Evolutionary conservation across 257 asterid genomes (phyloP).

Genomic region (Nemophila menziesii): DNA sequence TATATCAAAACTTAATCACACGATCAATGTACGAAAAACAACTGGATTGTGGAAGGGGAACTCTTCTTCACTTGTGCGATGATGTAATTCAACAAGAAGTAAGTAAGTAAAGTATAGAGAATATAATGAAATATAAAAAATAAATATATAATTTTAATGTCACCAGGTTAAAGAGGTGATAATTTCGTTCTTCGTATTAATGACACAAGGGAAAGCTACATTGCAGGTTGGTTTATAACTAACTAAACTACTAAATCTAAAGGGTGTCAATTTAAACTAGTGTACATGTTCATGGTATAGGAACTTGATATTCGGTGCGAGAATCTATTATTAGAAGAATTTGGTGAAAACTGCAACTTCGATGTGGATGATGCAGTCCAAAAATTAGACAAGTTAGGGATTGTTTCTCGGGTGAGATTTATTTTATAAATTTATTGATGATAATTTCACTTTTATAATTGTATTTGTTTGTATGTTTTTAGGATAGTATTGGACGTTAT

Average conservation of each 20-base stretch:
- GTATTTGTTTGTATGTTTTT: not conserved
- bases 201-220: slow-evolving; percentile 97
- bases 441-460: no score
- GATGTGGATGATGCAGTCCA: slow-evolving; percentile 91
- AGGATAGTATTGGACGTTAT: slow-evolving; percentile 28
- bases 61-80: slow-evolving; percentile 96
- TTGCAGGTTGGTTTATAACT: slow-evolving; percentile 59
- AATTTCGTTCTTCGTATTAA: slow-evolving; percentile 79
- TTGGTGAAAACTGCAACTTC: slow-evolving; percentile 71
- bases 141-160: no score
- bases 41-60: slow-evolving; percentile 93
- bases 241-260: no score
- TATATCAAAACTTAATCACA: slow-evolving; percentile 89
- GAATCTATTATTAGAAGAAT: slow-evolving; percentile 76
- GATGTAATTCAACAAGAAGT: slow-evolving; percentile 99
- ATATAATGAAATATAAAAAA: not conserved
- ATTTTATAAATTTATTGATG: not conserved
- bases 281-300: slow-evolving; percentile 22
- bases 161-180: slow-evolving; percentile 99
- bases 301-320: slow-evolving; percentile 90
- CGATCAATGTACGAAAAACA: slow-evolving; percentile 98
- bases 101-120: slow-evolving; percentile 14
- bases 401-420: slow-evolving; percentile 70
- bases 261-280: no score
- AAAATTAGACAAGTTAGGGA: slow-evolving; percentile 80